Evolutionary conservation across 2,329 filamentous ascomycete species (phyloP).

Genomic region (Aureobasidium sp.): DNA sequence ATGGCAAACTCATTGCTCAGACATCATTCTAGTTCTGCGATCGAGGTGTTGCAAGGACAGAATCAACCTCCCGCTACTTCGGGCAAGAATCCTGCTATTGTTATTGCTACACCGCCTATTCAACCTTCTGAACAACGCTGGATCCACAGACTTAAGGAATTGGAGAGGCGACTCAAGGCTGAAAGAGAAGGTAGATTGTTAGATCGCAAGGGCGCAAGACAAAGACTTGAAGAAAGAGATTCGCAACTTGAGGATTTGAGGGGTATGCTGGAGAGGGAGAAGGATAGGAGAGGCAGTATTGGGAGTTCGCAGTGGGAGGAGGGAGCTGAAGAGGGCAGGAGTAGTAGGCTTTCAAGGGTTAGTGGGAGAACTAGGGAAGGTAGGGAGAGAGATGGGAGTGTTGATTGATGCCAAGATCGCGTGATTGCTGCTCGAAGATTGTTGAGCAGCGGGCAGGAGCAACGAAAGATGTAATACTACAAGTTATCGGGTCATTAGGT

Average conservation of each 20-base stretch:
- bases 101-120: conserved; percentile 29
- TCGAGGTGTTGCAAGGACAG: conserved; percentile 33
- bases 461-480: neutral
- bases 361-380: neutral
- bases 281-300: conserved; percentile 31
- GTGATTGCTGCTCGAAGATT: too few relatives aligned
- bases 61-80: neutral
- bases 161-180: conserved; percentile 81
- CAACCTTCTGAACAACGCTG: conserved; percentile 63
- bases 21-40: conserved; percentile 46
- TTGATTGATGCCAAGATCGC: neutral
- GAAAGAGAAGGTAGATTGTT: conserved; percentile 81
- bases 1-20: conserved; percentile 48
- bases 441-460: neutral
- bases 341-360: neutral
- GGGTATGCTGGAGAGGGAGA: conserved; percentile 55
- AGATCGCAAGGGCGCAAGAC: conserved; percentile 75
- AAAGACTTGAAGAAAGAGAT: conserved; percentile 70
- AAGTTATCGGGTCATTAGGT: too few relatives aligned
- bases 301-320: neutral
- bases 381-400: conserved; percentile 1
- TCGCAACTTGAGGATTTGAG: conserved; percentile 65
- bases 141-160: conserved; percentile 76
- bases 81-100: conserved; percentile 25
- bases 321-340: neutral